Base-by-base conservation (phyloP, 352 stramenopile genomes). In the Phytophthora uliginosa region DNA sequence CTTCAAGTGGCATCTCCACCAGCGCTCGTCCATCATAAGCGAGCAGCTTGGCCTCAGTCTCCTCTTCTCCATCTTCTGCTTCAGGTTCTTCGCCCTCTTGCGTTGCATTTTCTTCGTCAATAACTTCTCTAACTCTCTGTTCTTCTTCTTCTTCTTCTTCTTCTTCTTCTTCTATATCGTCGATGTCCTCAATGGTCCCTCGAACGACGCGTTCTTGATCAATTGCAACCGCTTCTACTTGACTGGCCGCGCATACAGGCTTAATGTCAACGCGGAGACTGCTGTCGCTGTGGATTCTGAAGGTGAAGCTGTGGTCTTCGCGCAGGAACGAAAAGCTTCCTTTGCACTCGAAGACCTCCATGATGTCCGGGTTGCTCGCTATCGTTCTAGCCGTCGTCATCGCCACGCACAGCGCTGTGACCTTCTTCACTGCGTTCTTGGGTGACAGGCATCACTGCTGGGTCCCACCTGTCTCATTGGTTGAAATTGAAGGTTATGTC, bases 261-360 rank as follows among this genome's bases (percentile, higher is more conserved):
- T 67, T 51, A 20, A 82, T 57, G 22, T 67, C 65, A 10, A 84
- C 77, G 12, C 45, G 68, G 31, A 88, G 48, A 18, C 74, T 82
- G 20, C 36, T 74, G 67, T 88, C 81, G 28, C 54, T 51, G 36
- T 84, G 76, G 10, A 82, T 66, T 59, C 22, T 53, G 28, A 86
- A 83, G 12, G 60, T 70, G 62, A 88, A 86, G 55, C 20, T 69
- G 42, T 81, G 77, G 0, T 22, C 31, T 51, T 52, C 61, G 7
- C 61, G 66, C 22, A 84, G 26, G 47, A 82, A 82, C 18, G 74
- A 77, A 40, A 86, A 80, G 51, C 20, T 62, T 13, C 81, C 81
- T 38, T 84, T 67, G 50, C 74, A 84, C 61, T 77, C 70, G 61
- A 86, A 86, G 18, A 88, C 58, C 57, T 84, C 75, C 26, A 63